These are phyloP conservation scores for Eimeria zaria DNA, from an alignment of 169 alveolate genomes.

Conservation along the genomic window DNA sequence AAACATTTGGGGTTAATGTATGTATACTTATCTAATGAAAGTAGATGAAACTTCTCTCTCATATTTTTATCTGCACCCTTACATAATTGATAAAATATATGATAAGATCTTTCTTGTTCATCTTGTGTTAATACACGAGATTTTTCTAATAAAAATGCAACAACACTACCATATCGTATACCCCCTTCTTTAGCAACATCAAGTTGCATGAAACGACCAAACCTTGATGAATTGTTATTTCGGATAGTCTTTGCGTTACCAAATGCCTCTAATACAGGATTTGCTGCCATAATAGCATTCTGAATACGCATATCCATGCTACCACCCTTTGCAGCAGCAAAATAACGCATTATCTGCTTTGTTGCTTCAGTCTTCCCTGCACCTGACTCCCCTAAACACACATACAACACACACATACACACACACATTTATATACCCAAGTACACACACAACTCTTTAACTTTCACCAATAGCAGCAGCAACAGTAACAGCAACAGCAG, in stretches of 20 bases:
- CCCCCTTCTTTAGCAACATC: conserved; percentile 88
- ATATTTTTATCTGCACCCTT: conserved; percentile 94
- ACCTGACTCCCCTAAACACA: conserved; percentile 98
- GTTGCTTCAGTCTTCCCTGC: conserved; percentile 99
- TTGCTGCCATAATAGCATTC: conserved; percentile 92
- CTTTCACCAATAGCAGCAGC: neutral
- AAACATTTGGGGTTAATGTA: conserved; percentile 94
- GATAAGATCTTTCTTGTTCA: conserved; percentile 98
- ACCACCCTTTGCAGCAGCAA: conserved; percentile 86
- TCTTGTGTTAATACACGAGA: conserved; percentile 91
- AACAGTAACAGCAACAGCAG: neutral
- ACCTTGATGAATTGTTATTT: conserved; percentile 95
- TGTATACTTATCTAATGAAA: conserved; percentile 89
- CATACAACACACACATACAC: neutral
- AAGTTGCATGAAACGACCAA: conserved; percentile 98
- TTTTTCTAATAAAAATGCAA: conserved; percentile 94
- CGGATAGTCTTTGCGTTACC: conserved; percentile 97
- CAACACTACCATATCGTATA: conserved; percentile 85
- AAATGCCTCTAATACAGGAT: conserved; percentile 96
- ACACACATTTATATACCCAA: neutral
- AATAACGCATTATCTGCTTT: conserved; percentile 87
- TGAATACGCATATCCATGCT: conserved; percentile 85
- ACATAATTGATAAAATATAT: conserved; percentile 97
- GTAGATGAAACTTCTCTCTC: conserved; percentile 89
- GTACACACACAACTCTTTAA: no score